Conservation (phyloP, 148 eudicot genomes). For the Nepenthes mirabilis region DNA sequence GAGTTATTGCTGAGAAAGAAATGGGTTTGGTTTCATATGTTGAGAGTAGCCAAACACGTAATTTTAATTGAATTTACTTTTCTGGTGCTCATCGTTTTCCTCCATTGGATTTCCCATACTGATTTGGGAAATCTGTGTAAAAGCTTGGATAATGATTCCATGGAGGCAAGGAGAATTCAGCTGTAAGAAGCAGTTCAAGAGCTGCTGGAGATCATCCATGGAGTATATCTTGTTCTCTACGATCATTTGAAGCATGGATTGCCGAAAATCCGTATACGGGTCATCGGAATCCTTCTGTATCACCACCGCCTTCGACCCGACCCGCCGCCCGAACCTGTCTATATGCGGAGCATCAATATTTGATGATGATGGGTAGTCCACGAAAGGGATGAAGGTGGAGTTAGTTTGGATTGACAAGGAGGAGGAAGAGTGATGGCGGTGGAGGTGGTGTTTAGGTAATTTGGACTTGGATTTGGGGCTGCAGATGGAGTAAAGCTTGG, state of each 20-base stretch:
- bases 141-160: conserved; percentile 63
- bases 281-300: conserved; percentile 91
- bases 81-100: too few species aligned
- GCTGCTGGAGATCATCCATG: conserved; percentile 57
- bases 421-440: neutral
- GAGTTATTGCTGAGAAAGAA: too few species aligned
- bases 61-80: too few species aligned
- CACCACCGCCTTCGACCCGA: conserved; percentile 60
- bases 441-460: conserved; percentile 2
- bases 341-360: neutral
- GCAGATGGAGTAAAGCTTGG: conserved; percentile 7
- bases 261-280: conserved; percentile 77
- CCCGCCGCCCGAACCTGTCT: conserved; percentile 40
- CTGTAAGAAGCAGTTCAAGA: conserved; percentile 79
- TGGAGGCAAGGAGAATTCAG: conserved; percentile 72
- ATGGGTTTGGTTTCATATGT: too few species aligned
- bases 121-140: conserved; percentile 89
- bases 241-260: conserved; percentile 91
- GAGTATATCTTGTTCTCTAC: conserved; percentile 72
- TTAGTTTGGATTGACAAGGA: neutral
- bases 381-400: conserved; percentile 10
- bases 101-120: too few species aligned
- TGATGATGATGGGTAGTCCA: conserved; percentile 4
- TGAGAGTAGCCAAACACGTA: too few species aligned
- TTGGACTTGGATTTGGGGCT: conserved; percentile 8